Percentiles rank a stretch among this genome's conserved stretches.
Conservation (phyloP, 139 green algal genomes). For the Chloropicon primus region DNA sequence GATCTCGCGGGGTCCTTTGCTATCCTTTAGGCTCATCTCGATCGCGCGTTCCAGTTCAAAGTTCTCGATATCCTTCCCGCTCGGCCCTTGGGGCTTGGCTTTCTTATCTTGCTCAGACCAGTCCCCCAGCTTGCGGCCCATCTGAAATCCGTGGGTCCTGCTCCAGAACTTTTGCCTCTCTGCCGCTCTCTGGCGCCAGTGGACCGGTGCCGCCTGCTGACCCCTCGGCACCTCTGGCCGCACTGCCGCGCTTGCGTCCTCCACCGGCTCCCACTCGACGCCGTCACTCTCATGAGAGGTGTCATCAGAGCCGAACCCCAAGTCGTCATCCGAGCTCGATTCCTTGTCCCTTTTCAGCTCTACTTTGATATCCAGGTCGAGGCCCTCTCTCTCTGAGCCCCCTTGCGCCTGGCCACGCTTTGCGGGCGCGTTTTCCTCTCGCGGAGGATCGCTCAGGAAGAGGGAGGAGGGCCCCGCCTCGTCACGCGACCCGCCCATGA, state of each 20-base stretch:
- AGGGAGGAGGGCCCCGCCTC: constrained; percentile 12
- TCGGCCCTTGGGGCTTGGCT: neutral
- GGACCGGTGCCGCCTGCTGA: neutral
- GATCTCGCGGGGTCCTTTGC: neutral
- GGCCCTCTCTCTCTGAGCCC: neutral
- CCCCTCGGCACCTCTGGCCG: neutral
- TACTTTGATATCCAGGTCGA: neutral
- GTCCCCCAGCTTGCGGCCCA: constrained; percentile 70
- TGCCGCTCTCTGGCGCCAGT: constrained; percentile 49
- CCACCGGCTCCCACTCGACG: constrained; percentile 30
- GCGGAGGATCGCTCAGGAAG: neutral
- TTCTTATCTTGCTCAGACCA: constrained; percentile 38
- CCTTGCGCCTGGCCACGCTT: too few relatives aligned
- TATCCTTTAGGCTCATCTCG: neutral
- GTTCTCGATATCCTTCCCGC: neutral
- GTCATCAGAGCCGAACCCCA: neutral
- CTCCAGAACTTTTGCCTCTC: constrained; percentile 68
- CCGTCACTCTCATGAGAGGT: constrained; percentile 2
- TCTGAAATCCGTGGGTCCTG: constrained; percentile 59
- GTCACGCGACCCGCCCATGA: constrained; percentile 22
- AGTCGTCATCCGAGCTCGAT: neutral
- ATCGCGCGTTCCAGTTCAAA: neutral
- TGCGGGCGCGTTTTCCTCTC: too few relatives aligned
- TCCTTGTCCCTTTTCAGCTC: neutral
- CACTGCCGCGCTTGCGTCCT: constrained; percentile 11